Base-by-base conservation (phyloP, 768 basidiomycete genomes). In the Coprinopsis marcescibilis region DNA sequence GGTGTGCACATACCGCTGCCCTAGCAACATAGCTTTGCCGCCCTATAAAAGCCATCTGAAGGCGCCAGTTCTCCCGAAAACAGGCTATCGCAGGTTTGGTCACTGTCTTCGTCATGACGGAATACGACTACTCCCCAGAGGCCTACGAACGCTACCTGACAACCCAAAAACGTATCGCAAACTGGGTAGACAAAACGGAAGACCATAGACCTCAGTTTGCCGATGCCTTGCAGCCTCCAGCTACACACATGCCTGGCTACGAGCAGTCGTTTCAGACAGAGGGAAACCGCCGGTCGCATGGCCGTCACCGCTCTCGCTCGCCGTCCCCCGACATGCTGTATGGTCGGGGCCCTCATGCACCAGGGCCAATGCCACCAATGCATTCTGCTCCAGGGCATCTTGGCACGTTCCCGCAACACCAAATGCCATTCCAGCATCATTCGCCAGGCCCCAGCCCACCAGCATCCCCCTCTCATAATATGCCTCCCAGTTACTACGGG, bases 71-170 rank as follows among this genome's bases (percentile, higher is more conserved):
- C 4, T 32, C 35, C 46, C 21, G 35, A n/a, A 46, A 15, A 39
- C 11, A 12, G 27, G 7, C 38, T 20, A 23, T 32, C 29, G 27
- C 13, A 19, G 7, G 27, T 32, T 21, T 17, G 8, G 29, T 26
- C 38, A 17, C 24, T 25, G 17, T 29, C 12, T 21, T 36, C 50
- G 52, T 51, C 42, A 80, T 80, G 77, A 78, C 77, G 23, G 77
- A 80, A 59, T 80, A 80, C 71, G 78, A 79, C 63, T 79, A 67
- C 60, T 78, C 77, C 44, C 76, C 76, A 15, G 76, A 73, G 55
- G 77, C 76, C 23, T 64, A 70, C 54, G 67, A 77, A 44, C 69
- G 65, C 8, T 65, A 73, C 55, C 24, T 73, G 43, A 66, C 63
- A 21, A 76, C 71, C n/a, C 76, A 75, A 57, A 23, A 63, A 48